A percentile compares a stretch with the other conserved stretches of the same genome.
Evolutionary conservation across 2,329 filamentous ascomycete genomes (phyloP).

Genomic region (Calonectria pseudoreteaudii): DNA sequence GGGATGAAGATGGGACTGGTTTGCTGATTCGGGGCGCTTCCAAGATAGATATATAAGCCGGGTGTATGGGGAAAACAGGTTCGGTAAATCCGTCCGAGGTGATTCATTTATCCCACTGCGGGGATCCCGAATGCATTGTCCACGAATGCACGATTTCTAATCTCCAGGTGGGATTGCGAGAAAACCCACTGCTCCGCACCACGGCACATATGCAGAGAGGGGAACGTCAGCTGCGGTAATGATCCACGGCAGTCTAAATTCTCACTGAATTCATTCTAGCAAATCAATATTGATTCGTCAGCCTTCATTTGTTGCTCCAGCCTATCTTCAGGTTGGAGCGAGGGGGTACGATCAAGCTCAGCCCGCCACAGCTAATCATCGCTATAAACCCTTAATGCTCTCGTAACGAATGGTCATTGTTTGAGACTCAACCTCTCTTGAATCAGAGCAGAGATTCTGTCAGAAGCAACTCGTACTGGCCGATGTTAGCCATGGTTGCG

Average conservation of each 20-base stretch:
- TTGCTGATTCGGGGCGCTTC: background rate
- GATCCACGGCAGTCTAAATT: background rate
- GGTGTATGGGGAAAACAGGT: too few relatives aligned
- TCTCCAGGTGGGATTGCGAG: background rate
- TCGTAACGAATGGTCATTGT: background rate
- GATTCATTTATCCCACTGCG: background rate
- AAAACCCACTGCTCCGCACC: background rate
- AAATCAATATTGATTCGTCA: background rate
- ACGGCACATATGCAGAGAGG: background rate
- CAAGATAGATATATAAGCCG: background rate
- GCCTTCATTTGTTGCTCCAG: background rate
- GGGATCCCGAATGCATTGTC: background rate
- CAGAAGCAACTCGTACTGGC: background rate
- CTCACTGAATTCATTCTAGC: background rate
- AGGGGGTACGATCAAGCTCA: background rate
- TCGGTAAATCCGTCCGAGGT: background rate
- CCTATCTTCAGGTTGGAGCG: background rate
- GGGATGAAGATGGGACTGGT: background rate
- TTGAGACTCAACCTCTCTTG: background rate
- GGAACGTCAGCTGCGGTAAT: background rate
- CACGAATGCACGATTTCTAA: background rate
- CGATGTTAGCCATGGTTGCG: background rate
- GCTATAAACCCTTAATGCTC: background rate
- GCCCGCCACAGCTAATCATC: background rate
- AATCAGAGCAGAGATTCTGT: background rate